Percentiles rank a stretch among this genome's conserved stretches.
Evolutionary conservation across 805 yeast species (phyloP).

Genomic region (Lachancea waltii): DNA sequence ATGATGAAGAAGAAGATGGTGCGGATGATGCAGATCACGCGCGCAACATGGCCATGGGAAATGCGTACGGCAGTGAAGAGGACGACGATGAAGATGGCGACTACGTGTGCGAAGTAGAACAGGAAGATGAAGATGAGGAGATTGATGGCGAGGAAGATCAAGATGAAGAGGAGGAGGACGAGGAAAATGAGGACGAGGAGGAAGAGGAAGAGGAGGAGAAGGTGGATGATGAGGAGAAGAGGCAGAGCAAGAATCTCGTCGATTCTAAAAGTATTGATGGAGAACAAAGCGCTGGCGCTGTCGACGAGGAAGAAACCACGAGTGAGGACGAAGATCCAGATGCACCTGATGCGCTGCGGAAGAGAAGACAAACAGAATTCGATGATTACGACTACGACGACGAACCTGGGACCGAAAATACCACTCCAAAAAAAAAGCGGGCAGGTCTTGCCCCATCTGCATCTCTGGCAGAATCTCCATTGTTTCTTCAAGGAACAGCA

Average conservation of each 20-base stretch:
- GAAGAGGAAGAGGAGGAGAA: conserved; percentile 1
- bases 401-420: not conserved
- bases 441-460: not conserved
- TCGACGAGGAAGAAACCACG: conserved; percentile 5
- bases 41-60: conserved; percentile 18
- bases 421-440: conserved; percentile 6
- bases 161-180: not conserved
- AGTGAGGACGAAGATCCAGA: conserved; percentile 8
- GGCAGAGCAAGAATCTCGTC: not conserved
- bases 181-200: conserved; percentile 2
- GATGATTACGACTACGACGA: conserved; percentile 22
- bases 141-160: conserved; percentile 11
- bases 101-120: conserved; percentile 11
- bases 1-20: conserved; percentile 27
- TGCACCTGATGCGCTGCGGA: conserved; percentile 14
- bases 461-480: conserved; percentile 5
- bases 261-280: no score
- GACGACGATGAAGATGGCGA: conserved; percentile 14
- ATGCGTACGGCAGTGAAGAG: conserved; percentile 15
- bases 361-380: conserved; percentile 26
- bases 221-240: not conserved
- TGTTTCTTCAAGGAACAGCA: conserved; percentile 3
- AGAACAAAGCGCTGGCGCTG: conserved; percentile 6
- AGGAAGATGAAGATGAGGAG: conserved; percentile 12
- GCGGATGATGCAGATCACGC: conserved; percentile 10